Percentiles rank a stretch among this genome's conserved stretches.
Evolutionary conservation across 139 green algal genomes (phyloP).

Genomic region (Pycnococcus provasolii): DNA sequence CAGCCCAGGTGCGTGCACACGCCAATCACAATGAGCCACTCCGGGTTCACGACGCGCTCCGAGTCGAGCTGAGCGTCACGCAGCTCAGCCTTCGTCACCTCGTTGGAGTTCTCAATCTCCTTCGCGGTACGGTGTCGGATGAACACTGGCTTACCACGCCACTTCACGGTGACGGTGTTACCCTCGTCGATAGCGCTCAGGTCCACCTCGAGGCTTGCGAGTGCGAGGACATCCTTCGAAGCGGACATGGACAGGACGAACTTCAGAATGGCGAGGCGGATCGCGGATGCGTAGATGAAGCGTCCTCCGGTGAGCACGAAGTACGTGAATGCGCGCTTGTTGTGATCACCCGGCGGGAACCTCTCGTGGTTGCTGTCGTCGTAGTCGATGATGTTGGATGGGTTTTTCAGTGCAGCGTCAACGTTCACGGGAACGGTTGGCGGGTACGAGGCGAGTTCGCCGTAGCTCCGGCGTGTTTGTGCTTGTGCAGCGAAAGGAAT

Average conservation of each 20-base stretch:
- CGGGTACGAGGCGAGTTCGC: too few relatives aligned
- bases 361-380: constrained; percentile 72
- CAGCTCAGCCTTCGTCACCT: constrained; percentile 61
- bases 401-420: too few relatives aligned
- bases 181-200: constrained; percentile 69
- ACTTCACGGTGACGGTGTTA: constrained; percentile 93
- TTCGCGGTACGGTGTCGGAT: constrained; percentile 69
- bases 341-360: constrained; percentile 56
- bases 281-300: constrained; percentile 95
- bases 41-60: constrained; percentile 62
- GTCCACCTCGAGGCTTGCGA: constrained; percentile 92
- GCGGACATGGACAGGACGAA: constrained; percentile 81
- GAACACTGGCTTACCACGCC: constrained; percentile 98
- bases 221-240: constrained; percentile 77
- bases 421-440: too few relatives aligned
- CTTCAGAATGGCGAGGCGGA: constrained; percentile 89
- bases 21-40: constrained; percentile 96
- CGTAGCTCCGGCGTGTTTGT: too few relatives aligned
- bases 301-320: constrained; percentile 90
- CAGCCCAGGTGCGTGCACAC: constrained; percentile 99
- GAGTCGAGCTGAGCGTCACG: constrained; percentile 79
- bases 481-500: too few relatives aligned
- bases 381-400: constrained; percentile 38
- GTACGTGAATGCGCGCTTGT: constrained; percentile 88
- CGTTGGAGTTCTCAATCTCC: constrained; percentile 68